Base-by-base conservation (phyloP, 2,329 filamentous ascomycete genomes). In the Monilinia aucupariae region DNA sequence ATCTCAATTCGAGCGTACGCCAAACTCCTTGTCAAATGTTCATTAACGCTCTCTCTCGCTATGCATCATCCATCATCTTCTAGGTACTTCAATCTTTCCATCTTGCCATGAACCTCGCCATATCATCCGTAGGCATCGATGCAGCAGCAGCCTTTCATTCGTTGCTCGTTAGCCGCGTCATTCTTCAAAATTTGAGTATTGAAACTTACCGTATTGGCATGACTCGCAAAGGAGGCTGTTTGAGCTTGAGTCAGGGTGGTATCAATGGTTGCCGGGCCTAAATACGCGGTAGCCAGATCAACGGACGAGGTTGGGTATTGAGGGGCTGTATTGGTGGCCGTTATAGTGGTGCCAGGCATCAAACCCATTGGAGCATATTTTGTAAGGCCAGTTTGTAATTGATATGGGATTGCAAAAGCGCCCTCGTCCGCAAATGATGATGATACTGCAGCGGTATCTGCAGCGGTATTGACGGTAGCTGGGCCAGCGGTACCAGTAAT, bases 351-450 rank as follows among this genome's bases (percentile, higher is more conserved):
- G n/a, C 68, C 69, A 27, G 75, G 75, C 50, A 74, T 68, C 34
- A 71, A 72, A 64, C 76, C 75, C 75, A 77, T 77, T 17, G 75
- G 75, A 51, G 76, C 76, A 64, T 76, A 78, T 69, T 69, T 74
- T 2, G 72, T 74, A 20, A 65, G 60, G 2, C 75, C 76, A 12
- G 72, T 74, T 66, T 78, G 75, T 47, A 72, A 52, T 53, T 68
- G 71, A 61, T 74, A 78, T 22, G 75, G 71, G 13, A 69, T 71
- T 20, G 48, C 70, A 50, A 58, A 76, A 3, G 59, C 50, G 1
- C 68, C 71, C 4, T 63, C 71, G 7, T 63, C 68, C 43, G 49
- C 30, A 49, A 62, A 25, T 56, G 58, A 43, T 37, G 52, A 48
- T 13, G 62, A 59, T 10, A 56, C 34, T 3, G 61, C 61, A 20